These are phyloP conservation scores for Saussurea involucrata DNA, from an alignment of 129 eudicot genomes.

Conservation along the genomic window DNA sequence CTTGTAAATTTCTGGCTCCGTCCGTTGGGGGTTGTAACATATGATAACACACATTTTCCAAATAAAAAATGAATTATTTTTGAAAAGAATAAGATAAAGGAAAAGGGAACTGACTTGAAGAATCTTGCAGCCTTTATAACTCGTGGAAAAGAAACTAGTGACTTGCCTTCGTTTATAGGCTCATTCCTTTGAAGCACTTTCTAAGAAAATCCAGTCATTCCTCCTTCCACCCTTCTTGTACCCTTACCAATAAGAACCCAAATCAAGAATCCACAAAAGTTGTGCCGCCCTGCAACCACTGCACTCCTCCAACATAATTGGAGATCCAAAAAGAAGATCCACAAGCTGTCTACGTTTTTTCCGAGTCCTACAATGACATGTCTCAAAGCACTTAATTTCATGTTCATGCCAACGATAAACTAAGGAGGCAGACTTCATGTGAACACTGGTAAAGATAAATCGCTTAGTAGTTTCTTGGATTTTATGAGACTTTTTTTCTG, in stretches of 20 bases:
- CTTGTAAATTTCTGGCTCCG: no score
- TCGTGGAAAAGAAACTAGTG: conserved; percentile 13
- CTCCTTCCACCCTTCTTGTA: conserved; percentile 2
- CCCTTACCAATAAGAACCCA: not conserved
- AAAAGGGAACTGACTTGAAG: conserved; percentile 6
- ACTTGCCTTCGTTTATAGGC: conserved; percentile 11
- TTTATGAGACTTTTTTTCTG: conserved; percentile 1
- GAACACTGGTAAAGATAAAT: conserved; percentile 8
- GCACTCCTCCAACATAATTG: not conserved
- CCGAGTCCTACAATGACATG: not conserved
- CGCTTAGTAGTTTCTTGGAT: not conserved
- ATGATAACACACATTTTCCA: not conserved
- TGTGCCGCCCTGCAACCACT: not conserved
- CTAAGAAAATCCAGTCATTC: not conserved
- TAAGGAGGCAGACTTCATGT: not conserved
- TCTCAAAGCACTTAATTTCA: conserved; percentile 1
- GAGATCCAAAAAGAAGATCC: not conserved
- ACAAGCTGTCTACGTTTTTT: not conserved
- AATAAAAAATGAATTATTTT: not conserved
- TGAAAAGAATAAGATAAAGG: not conserved
- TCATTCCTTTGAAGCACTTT: conserved; percentile 17
- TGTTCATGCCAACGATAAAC: not conserved
- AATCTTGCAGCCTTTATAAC: conserved; percentile 8
- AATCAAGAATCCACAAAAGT: not conserved
- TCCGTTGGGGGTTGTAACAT: no score